Base-by-base conservation (phyloP, 805 yeast species). In the Lipomyces oligophaga region DNA sequence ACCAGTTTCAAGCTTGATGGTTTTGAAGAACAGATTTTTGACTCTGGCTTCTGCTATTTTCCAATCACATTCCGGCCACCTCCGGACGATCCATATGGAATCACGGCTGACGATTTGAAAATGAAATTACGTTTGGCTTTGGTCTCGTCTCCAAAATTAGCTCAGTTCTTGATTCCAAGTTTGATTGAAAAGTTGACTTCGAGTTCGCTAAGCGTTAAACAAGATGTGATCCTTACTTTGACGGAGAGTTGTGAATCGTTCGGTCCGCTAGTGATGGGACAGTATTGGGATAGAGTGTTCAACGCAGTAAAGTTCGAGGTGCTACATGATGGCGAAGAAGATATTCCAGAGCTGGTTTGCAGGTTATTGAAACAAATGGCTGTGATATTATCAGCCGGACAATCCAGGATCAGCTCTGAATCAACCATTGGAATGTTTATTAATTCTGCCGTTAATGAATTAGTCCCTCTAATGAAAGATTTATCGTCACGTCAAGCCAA, bases 21-120 rank as follows among this genome's bases (percentile, higher is more conserved):
- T 3, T 26, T 18, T 11, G n/a, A n/a, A n/a, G n/a, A n/a, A n/a
- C n/a, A n/a, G n/a, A n/a, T 93, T 49, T 94, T 89, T 62, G 98
- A 93, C 62, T 78, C 84, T 28, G 72, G 86, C 33, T 94, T 90
- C 63, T 93, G 98, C 65, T 93, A 93, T 67, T 93, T 90, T 69
- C 99, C 99, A 10, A 89, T 93, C 34, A 84, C 96, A 1, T 93
- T 94, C 67, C 81, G 80, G 47, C 60, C 61, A 16, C 96, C 97
- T 1, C 96, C 97, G 3, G 71, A 74, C 56, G 96, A 90, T 58
- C 89, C 93, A 0, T 87, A 88, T 63, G 79, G 81, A 52, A 84
- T 87, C 54, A 79, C 95, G 0, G 78, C 87, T 1, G 76, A 73
- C 1, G 84, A 87, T 43, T 70, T 94, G 56, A 86, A 85, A 60